Conservation (phyloP, 1,139 yeast genomes). For the Magnusiomyces sp. region DNA sequence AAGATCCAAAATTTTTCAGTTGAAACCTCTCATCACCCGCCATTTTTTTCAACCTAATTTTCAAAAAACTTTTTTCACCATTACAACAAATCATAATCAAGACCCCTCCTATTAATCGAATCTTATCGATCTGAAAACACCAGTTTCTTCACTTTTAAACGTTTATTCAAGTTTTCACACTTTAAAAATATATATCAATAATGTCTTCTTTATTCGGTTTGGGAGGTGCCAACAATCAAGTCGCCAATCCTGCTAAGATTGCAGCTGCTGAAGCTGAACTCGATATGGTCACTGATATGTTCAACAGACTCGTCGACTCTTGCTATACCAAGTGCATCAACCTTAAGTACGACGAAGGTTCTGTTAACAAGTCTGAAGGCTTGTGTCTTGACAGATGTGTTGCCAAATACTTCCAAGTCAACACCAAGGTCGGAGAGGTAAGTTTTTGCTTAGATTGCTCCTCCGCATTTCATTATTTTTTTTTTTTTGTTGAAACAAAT, state of each 20-base stretch:
- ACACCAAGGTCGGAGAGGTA: slow-evolving; percentile 86
- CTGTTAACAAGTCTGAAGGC: slow-evolving; percentile 74
- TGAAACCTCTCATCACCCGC: too few relatives aligned
- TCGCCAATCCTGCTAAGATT: slow-evolving; percentile 38
- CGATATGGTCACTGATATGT: slow-evolving; percentile 96
- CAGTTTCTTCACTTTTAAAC: neutral
- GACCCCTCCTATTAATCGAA: too few relatives aligned
- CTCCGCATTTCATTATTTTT: neutral
- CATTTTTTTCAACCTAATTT: too few relatives aligned
- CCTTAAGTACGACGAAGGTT: slow-evolving; percentile 64
- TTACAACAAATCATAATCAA: too few relatives aligned
- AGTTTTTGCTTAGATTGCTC: slow-evolving; percentile 13
- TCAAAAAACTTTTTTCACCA: too few relatives aligned
- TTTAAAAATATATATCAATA: slow-evolving; percentile 8
- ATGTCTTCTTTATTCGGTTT: slow-evolving; percentile 76
- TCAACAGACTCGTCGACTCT: slow-evolving; percentile 69
- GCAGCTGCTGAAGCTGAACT: slow-evolving; percentile 82
- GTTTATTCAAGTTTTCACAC: slow-evolving; percentile 3
- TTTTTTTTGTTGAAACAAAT: neutral
- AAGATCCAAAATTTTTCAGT: too few relatives aligned
- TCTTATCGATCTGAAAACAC: neutral
- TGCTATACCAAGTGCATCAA: slow-evolving; percentile 86
- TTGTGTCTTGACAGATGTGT: slow-evolving; percentile 96
- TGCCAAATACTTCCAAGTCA: slow-evolving; percentile 90
- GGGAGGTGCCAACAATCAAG: slow-evolving; percentile 37